A percentile compares a stretch with the other conserved stretches of the same genome.
These are phyloP conservation scores for Coix lacrymajobi DNA, from an alignment of 176 grass and related monocot genomes.

Conservation along the genomic window DNA sequence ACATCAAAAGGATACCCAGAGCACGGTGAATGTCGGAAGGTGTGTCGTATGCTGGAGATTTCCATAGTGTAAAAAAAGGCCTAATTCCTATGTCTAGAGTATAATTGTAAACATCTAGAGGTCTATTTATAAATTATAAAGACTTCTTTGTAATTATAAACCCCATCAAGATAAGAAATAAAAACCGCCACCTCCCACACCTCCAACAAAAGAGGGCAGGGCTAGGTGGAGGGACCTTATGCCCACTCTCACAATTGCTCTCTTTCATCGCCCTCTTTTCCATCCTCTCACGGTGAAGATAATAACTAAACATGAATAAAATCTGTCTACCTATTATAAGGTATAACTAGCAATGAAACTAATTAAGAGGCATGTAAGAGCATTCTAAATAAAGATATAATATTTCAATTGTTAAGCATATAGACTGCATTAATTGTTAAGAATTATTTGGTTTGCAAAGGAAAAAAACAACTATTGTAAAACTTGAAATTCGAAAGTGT, in stretches of 20 bases:
- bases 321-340: not conserved
- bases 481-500: too few relatives aligned
- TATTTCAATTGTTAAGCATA: not conserved
- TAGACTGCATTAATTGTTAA: not conserved
- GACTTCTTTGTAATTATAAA: too few relatives aligned
- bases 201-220: too few relatives aligned
- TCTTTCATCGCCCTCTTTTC: not conserved
- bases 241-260: not conserved
- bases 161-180: too few relatives aligned
- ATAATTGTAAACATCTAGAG: too few relatives aligned
- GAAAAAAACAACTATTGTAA: not conserved
- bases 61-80: too few relatives aligned
- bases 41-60: too few relatives aligned
- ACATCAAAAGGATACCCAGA: not conserved
- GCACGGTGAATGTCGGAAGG: too few relatives aligned
- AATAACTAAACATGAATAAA: not conserved
- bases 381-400: not conserved
- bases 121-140: too few relatives aligned
- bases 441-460: not conserved
- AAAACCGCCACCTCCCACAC: not conserved
- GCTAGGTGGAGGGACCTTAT: not conserved
- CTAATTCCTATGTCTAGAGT: too few relatives aligned
- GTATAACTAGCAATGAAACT: not conserved
- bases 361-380: not conserved
- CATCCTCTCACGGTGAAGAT: not conserved